Conservation (phyloP, 202 grass and related monocot genomes). For the Brachypodium distachyon region DNA sequence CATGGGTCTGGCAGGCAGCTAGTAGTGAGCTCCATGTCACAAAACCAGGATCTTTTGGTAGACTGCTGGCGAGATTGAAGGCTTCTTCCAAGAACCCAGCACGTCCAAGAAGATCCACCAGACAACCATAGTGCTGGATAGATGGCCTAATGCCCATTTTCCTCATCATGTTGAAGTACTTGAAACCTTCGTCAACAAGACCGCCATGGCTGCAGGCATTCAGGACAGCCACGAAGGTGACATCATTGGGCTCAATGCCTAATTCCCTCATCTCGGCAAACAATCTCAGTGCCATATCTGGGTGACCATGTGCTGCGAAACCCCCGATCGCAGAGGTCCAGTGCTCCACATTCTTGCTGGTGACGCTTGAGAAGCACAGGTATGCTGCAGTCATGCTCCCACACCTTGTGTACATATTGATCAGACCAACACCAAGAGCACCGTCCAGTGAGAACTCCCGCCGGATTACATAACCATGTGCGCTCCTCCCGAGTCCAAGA, state of each 20-base stretch:
- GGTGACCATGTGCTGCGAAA: conserved; percentile 43
- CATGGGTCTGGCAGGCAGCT: conserved; percentile 38
- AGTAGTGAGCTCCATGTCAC: conserved; percentile 53
- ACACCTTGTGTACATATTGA: conserved; percentile 56
- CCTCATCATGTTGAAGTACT: conserved; percentile 37
- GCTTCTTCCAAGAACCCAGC: conserved; percentile 41
- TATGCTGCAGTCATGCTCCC: conserved; percentile 32
- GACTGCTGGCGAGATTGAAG: conserved; percentile 17
- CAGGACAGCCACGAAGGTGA: conserved; percentile 47
- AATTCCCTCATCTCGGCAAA: conserved; percentile 29
- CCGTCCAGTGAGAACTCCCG: conserved; percentile 13
- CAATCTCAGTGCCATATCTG: conserved; percentile 27
- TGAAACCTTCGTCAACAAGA: conserved; percentile 37
- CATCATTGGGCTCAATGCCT: conserved; percentile 26
- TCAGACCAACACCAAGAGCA: conserved; percentile 41
- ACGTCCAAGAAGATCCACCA: conserved; percentile 57
- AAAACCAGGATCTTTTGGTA: conserved; percentile 29
- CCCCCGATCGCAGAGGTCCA: conserved; percentile 47
- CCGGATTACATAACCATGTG: conserved; percentile 17
- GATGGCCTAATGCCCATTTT: conserved; percentile 29
- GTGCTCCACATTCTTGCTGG: conserved; percentile 38
- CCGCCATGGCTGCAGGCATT: conserved; percentile 51
- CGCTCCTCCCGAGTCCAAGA: conserved; percentile 19
- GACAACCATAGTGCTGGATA: conserved; percentile 42
- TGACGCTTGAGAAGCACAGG: conserved; percentile 24